Conservation (phyloP, 306 rosid species). For the Vigna angularis region DNA sequence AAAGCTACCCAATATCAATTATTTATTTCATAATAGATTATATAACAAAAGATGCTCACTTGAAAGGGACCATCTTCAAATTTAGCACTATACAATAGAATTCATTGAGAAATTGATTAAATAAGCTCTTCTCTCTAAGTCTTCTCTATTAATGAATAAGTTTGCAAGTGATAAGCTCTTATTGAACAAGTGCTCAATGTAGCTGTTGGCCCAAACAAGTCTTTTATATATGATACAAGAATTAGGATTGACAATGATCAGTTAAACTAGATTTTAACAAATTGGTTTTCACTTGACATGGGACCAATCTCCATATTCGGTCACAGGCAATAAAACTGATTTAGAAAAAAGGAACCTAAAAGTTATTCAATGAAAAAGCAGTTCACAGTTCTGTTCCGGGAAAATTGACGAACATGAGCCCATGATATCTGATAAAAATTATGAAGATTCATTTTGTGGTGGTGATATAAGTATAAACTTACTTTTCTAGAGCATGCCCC, state of each 20-base stretch:
- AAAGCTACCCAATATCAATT: slow-evolving; percentile 28
- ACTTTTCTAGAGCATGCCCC: slow-evolving; percentile 26
- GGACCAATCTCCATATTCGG: neutral
- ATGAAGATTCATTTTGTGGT: neutral
- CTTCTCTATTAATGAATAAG: too few relatives aligned
- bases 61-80: slow-evolving; percentile 19
- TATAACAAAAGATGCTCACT: neutral
- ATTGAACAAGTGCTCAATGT: neutral
- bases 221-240: neutral
- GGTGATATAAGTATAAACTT: neutral
- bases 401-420: neutral
- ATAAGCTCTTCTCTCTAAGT: too few relatives aligned
- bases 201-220: neutral
- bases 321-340: too few relatives aligned
- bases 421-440: neutral
- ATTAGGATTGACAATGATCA: slow-evolving; percentile 10
- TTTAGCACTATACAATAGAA: slow-evolving; percentile 13
- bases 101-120: too few relatives aligned
- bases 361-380: slow-evolving; percentile 9
- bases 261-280: slow-evolving; percentile 5
- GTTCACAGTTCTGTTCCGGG: neutral
- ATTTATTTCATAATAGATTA: slow-evolving; percentile 24
- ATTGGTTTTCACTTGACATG: neutral
- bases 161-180: too few relatives aligned
- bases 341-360: neutral